Evolutionary conservation across 768 basidiomycete genomes (phyloP), one percentile per base, ranked within the genome.

Genomic region (Trametopsis cervina): DNA sequence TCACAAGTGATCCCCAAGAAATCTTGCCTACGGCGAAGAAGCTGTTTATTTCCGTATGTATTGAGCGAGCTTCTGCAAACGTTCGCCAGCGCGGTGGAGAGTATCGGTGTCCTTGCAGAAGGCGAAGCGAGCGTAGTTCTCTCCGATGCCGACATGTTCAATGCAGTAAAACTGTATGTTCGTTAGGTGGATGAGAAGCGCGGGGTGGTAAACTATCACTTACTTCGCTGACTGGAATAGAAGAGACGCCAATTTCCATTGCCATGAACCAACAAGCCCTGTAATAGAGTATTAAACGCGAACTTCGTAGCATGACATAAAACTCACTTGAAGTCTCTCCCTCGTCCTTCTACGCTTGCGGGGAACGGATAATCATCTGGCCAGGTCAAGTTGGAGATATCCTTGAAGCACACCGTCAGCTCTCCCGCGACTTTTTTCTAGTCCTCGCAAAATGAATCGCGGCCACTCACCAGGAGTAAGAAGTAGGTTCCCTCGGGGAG

Each of bases 201-300:
- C 4, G 18, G 33, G 33, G 4, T 15, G 21, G 39, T 38, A 40
- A 29, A 25, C 29, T 7, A 45, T 17, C n/a, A 60, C 77, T 58
- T 65, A 91, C 91, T 77, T 95, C 92, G 76, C 91, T 94, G 50
- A 93, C 90, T 11, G 93, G 93, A 51, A 97, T 96, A 4, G 87
- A 82, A 25, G 92, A 94, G 18, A 97, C 92, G 5, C 90, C 89
- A 37, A 95, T 65, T 63, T 93, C 87, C 64, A 83, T 72, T 2
- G 91, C 92, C 54, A 96, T 85, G 71, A 93, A 95, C 94, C 94
- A 97, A 61, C 85, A 85, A n/a, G 86, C 87, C 62, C 89, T 93
- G 47, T 44, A 40, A 42, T 47, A 23, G 52, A 62, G 13, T 17
- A 10, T 36, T 2, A 22, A 21, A 24, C 21, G 29, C 24, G n/a